Conservation (phyloP, 2,329 filamentous ascomycete species). For the Pseudogymnoascus sp. region DNA sequence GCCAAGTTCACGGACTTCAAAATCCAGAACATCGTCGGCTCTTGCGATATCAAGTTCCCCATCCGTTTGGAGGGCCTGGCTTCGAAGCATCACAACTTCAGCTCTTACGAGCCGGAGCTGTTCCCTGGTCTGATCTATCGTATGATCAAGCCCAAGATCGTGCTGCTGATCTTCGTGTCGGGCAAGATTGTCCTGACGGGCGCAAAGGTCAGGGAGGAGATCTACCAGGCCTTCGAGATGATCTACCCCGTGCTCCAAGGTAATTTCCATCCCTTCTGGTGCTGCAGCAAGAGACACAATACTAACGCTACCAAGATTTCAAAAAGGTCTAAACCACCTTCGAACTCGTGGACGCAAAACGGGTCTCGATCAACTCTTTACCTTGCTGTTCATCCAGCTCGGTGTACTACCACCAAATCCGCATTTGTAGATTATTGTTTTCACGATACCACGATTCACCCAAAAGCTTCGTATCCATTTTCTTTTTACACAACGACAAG, state of each 20-base stretch:
- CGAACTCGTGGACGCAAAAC: conserved; percentile 1
- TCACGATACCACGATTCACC: conserved; percentile 40
- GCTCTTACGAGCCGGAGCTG: conserved; percentile 94
- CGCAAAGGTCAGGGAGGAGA: conserved; percentile 96
- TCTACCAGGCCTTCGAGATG: conserved; percentile 93
- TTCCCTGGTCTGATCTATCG: conserved; percentile 99
- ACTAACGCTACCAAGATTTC: conserved; percentile 26
- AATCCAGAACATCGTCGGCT: conserved; percentile 99
- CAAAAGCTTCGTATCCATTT: conserved; percentile 10
- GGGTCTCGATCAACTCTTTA: background rate
- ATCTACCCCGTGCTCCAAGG: conserved; percentile 93
- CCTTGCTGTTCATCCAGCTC: conserved; percentile 5
- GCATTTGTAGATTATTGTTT: conserved; percentile 27
- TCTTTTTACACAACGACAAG: background rate
- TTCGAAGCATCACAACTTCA: conserved; percentile 97
- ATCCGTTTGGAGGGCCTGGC: conserved; percentile 94
- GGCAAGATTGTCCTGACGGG: conserved; percentile 98
- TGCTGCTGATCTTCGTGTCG: conserved; percentile 93
- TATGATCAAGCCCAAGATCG: conserved; percentile 99
- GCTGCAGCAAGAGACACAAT: background rate
- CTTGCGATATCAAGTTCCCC: conserved; percentile 98
- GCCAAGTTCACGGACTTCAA: conserved; percentile 99
- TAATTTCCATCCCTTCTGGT: conserved; percentile 33
- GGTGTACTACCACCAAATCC: conserved; percentile 15
- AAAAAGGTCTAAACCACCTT: conserved; percentile 28